Evolutionary conservation across 352 stramenopile genomes (phyloP).

Genomic region (Phytophthora citricola): DNA sequence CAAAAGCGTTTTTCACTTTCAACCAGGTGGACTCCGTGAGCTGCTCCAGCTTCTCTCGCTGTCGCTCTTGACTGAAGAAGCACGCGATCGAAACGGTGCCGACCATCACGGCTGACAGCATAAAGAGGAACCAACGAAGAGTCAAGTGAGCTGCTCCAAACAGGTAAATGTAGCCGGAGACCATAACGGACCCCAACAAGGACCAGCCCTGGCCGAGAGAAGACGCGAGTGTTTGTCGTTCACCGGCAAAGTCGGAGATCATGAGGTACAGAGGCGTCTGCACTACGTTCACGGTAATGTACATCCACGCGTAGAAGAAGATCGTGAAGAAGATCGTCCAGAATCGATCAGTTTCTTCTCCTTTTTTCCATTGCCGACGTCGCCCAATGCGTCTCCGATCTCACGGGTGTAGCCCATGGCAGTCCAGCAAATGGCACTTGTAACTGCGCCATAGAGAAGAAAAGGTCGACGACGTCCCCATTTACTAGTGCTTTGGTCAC

Average conservation of each 20-base stretch:
- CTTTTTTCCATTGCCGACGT: constrained; percentile 29
- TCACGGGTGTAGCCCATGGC: constrained; percentile 63
- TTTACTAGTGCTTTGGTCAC: constrained; percentile 31
- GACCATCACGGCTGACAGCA: constrained; percentile 30
- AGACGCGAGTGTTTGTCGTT: constrained; percentile 31
- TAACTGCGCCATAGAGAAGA: constrained; percentile 29
- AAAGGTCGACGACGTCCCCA: constrained; percentile 37
- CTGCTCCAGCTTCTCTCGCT: constrained; percentile 21
- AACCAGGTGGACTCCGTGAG: constrained; percentile 6
- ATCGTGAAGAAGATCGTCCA: constrained; percentile 37
- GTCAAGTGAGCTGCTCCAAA: constrained; percentile 32
- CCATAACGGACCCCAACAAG: constrained; percentile 18
- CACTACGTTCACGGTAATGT: constrained; percentile 38
- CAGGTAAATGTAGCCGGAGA: constrained; percentile 32
- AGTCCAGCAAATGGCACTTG: constrained; percentile 48
- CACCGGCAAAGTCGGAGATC: constrained; percentile 32
- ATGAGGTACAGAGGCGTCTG: constrained; percentile 30
- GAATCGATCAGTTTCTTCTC: constrained; percentile 26
- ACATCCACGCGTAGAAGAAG: constrained; percentile 38
- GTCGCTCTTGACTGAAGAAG: constrained; percentile 23
- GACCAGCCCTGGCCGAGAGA: constrained; percentile 30
- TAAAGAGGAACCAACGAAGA: constrained; percentile 36
- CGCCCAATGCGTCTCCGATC: constrained; percentile 41
- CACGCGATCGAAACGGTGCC: constrained; percentile 21
- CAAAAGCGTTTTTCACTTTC: constrained; percentile 27